Conservation (phyloP, 176 grass and related monocot genomes). For the Carex parvula region DNA sequence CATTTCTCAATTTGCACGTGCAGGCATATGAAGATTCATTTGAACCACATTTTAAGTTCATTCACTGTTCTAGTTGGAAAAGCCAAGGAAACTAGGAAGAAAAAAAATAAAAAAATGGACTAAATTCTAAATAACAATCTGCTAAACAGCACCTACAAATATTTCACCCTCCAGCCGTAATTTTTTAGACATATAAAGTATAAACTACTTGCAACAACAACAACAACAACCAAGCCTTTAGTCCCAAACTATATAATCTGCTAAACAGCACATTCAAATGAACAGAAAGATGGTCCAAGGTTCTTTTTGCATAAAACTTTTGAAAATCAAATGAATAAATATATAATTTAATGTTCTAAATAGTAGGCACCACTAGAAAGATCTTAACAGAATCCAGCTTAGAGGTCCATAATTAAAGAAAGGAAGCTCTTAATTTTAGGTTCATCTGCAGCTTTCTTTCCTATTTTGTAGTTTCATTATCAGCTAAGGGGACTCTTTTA, state of each 20-base stretch:
- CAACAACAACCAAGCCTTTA: too few species aligned
- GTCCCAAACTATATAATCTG: neutral
- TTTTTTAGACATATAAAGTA: neutral
- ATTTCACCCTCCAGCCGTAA: neutral
- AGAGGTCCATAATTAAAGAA: neutral
- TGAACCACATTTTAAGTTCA: neutral
- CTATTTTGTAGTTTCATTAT: neutral
- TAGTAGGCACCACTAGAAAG: neutral
- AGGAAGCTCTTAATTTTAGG: neutral
- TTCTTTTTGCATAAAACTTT: neutral
- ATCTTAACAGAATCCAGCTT: neutral
- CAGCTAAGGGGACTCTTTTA: neutral
- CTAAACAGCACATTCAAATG: neutral
- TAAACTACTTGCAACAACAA: neutral
- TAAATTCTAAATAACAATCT: neutral
- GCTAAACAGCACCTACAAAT: neutral
- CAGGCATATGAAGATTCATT: neutral
- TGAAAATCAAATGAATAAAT: conserved; percentile 5
- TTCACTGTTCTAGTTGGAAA: neutral
- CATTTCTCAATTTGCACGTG: neutral
- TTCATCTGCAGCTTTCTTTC: neutral
- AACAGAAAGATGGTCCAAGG: neutral
- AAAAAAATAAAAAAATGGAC: neutral
- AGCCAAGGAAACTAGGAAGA: neutral
- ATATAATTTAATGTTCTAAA: neutral